Evolutionary conservation across 139 green algal species (phyloP).

Genomic region (Asterochloris erici): DNA sequence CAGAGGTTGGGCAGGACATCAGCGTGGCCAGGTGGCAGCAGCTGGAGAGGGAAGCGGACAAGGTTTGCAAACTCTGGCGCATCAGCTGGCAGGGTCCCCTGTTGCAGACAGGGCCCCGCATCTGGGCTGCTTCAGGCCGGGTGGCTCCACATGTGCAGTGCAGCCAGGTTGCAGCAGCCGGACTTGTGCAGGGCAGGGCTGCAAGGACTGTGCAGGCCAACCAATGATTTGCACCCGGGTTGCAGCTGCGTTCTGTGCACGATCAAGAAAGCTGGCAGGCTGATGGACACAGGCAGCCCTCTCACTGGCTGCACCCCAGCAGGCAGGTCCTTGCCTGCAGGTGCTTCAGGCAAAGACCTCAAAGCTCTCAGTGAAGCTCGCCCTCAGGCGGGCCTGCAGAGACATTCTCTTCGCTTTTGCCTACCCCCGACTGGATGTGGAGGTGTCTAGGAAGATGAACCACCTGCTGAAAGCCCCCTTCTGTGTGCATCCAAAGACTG

Average conservation of each 20-base stretch:
- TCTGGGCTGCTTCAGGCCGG: too few relatives aligned
- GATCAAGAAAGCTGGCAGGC: neutral
- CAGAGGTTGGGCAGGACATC: neutral
- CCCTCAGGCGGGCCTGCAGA: conserved; percentile 20
- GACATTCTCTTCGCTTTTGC: conserved; percentile 82
- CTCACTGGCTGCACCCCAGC: too few relatives aligned
- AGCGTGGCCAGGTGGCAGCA: conserved; percentile 30
- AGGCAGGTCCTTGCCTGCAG: too few relatives aligned
- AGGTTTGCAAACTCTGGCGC: too few relatives aligned
- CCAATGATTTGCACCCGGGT: neutral
- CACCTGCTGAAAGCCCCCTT: conserved; percentile 99
- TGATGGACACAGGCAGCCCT: neutral
- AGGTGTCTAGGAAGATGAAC: conserved; percentile 99
- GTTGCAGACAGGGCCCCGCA: too few relatives aligned
- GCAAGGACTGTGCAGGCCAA: too few relatives aligned
- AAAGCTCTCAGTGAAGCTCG: neutral
- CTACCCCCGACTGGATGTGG: conserved; percentile 95
- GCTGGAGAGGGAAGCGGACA: conserved; percentile 28
- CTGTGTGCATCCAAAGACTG: conserved; percentile 99
- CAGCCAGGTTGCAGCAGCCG: too few relatives aligned
- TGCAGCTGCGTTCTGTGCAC: neutral
- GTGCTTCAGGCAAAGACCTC: neutral
- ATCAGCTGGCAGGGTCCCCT: too few relatives aligned
- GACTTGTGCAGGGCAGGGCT: too few relatives aligned
- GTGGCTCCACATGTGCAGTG: too few relatives aligned